Percentiles rank a stretch among this genome's conserved stretches.
Conservation (phyloP, 148 eudicot genomes). For the Camellia lanceoleosa region DNA sequence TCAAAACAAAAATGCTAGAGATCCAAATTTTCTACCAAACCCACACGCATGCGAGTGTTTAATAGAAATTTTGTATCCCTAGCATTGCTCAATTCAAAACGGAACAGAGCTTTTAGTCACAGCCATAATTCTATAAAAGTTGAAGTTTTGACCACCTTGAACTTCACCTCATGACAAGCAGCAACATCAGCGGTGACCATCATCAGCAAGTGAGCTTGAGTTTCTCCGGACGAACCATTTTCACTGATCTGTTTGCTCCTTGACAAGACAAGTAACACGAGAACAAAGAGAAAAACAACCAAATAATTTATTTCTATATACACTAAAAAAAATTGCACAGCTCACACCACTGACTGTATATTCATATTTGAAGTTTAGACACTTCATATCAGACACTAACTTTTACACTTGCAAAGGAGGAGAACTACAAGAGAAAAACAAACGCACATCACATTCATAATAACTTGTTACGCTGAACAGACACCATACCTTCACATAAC, state of each 20-base stretch:
- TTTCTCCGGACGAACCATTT: no score
- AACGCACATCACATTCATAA: neutral
- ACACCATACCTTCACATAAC: conserved; percentile 55
- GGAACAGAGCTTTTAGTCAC: neutral
- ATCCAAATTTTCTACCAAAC: no score
- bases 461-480: neutral
- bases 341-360: neutral
- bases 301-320: conserved; percentile 7
- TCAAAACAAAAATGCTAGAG: no score
- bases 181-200: neutral
- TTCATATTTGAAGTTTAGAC: neutral
- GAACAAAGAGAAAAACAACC: neutral
- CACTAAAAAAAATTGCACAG: neutral
- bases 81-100: neutral
- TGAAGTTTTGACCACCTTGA: neutral
- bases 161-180: neutral
- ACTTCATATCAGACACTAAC: neutral
- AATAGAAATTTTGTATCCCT: no score
- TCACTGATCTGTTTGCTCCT: neutral
- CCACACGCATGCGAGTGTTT: no score
- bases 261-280: neutral
- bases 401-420: conserved; percentile 16
- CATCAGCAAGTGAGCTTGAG: no score
- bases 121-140: neutral
- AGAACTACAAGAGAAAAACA: neutral